Evolutionary conservation across 2,329 filamentous ascomycete species (phyloP), one percentile per base, ranked within the genome.

Genomic region (Colletotrichum sp.): DNA sequence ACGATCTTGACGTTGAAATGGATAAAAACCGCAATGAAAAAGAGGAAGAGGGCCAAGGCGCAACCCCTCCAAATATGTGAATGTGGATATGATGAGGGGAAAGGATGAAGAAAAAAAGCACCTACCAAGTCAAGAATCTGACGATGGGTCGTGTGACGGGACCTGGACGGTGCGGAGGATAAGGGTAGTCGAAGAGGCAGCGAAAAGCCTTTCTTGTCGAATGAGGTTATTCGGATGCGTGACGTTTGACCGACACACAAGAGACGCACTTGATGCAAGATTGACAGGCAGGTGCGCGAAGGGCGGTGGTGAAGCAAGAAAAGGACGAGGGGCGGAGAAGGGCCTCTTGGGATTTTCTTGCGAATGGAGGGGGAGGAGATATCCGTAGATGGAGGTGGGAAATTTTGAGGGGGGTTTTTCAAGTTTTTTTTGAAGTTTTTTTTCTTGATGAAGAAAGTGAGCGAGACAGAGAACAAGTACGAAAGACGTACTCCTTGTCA

Each of bases 391-490:
- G 73, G 73, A 75, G 59, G 71, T 57, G 65, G 73, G 73, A 68
- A 68, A 73, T 76, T 85, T 87, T 88, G 79, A 75, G 74, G 61
- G 83, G 82, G 79, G 84, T 91, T 92, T 90, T 88, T 86, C 86
- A 82, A 69, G 81, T 91, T 92, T 92, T 92, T 92, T 91, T 89
- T 84, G 82, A 86, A 85, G 85, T 85, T 90, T 90, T 90, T 86
- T 87, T 83, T 85, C 84, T 84, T 83, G 85, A 84, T 83, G 82
- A 83, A 87, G 86, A 86, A 88, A 86, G 85, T 85, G 88, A 87
- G 87, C 86, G 88, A 90, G 90, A 89, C 89, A 92, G 88, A 90
- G 87, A 89, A 87, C 83, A 86, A 88, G 89, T 87, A 90, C 89
- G 88, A 88, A 84, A 85, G 87, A 86, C 88, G 89, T 88, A 90